Base-by-base conservation (phyloP, 2,329 filamentous ascomycete species). In the Harringtonia lauricola region DNA sequence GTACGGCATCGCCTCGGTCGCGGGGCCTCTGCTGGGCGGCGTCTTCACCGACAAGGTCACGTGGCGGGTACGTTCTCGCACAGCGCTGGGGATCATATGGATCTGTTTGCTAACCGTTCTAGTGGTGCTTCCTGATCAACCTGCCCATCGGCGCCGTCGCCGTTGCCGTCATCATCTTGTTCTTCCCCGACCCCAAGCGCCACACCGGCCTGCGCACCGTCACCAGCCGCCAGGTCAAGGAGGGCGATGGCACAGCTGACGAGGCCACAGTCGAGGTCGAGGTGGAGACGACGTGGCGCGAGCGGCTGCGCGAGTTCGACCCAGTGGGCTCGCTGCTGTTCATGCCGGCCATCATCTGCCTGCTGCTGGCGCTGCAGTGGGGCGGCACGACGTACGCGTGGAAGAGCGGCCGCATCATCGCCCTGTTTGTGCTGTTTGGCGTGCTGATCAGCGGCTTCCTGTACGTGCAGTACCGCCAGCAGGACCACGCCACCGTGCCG, bases 331-430 rank as follows among this genome's bases (percentile, higher is more conserved):
- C 44, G 7, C 3, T 49, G 4, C 36, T 54, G 14, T 46, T 56
- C 26, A 41, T 52, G 26, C 49, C 52, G 10, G 44, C 60, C 13
- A 60, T 66, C 14, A 52, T 67, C 36, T 67, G 64, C 45, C 60
- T 69, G 9, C 52, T 68, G 2, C 54, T 71, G 18, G 67, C 66
- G 5, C 55, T 71, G 9, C 64, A 69, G 45, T 70, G 64, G 64
- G 62, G 62, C 41, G 62, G 60, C 19, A 55, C 49, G 12, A 56
- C 51, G 33, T 58, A 63, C 41, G 22, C 51, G 2, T 65, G 62
- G 62, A 47, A 44, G 24, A 52, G 48, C 41, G 54, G 50, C 9
- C 55, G 56, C 29, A 54, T 63, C 45, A 55, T 64, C 30, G 54
- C 51, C 6, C 55, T 64, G 7, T 49, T 64, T 18, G 52, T 57